phyloP scores from a whole-genome alignment of 1,284 basidiomycete genomes.

The Ceratobasidium papillatum region DNA sequence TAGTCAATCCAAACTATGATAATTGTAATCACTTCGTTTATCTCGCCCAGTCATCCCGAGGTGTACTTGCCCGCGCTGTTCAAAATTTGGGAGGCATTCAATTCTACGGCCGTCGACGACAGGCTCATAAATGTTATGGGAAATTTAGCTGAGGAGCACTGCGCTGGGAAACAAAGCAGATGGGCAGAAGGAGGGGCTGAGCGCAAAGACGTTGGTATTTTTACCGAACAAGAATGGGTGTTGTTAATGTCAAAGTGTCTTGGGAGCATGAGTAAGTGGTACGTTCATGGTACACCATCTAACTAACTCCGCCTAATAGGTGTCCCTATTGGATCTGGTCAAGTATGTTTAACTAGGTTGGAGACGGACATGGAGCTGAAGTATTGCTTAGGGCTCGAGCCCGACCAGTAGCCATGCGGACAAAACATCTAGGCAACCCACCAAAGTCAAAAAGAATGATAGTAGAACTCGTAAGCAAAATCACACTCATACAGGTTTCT shows the following conservation, averaged over 20 bases:
- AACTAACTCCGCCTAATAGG: conserved; percentile 55
- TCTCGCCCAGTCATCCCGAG: conserved; percentile 73
- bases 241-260: conserved; percentile 88
- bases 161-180: conserved; percentile 65
- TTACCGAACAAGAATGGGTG: conserved; percentile 86
- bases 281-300: neutral
- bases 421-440: conserved; percentile 51
- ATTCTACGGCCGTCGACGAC: conserved; percentile 70
- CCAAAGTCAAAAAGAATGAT: conserved; percentile 52
- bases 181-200: conserved; percentile 62
- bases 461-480: conserved; percentile 55
- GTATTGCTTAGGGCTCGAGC: conserved; percentile 61
- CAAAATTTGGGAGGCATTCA: conserved; percentile 83
- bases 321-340: conserved; percentile 74
- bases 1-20: conserved; percentile 73
- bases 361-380: conserved; percentile 11
- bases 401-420: conserved; percentile 76
- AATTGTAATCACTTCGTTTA: conserved; percentile 77
- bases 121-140: conserved; percentile 85
- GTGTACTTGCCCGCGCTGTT: conserved; percentile 79
- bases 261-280: conserved; percentile 80
- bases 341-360: conserved; percentile 55
- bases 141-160: conserved; percentile 78
- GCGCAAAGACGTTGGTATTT: conserved; percentile 88
- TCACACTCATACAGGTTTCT: conserved; percentile 63